Base-by-base conservation (phyloP, 805 yeast genomes). In the Naumovozyma dairenensis region DNA sequence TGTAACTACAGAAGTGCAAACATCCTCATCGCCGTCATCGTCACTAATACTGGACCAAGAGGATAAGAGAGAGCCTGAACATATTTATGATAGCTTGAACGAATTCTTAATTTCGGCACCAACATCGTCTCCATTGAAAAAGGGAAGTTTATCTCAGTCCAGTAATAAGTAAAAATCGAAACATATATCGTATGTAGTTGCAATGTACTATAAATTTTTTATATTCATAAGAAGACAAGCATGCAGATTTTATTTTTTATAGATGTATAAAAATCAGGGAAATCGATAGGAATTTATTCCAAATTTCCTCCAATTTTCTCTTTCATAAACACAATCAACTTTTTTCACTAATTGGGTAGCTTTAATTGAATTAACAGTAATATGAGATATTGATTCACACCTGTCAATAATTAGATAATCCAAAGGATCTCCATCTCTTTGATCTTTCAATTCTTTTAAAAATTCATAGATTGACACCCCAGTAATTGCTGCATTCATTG, bases 381-480 rank as follows among this genome's bases (percentile, higher is more conserved):
- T 36, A 31, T 53, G 57, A 5, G 57, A 53, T 4, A 57, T 32
- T 8, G 46, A 42, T 2, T 40, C 28, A 29, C 62, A 57, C 2
- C 56, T 55, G 34, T 55, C 49, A 5, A 55, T 35, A 14, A 34
- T 34, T 12, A 56, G 36, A 16, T 37, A 28, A 2, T 48, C 42
- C 12, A 57, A 35, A 5, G 55, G 46, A 8, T 26, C 30, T 8
- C 25, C 25, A 3, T 40, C 37, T 22, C 43, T 40, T 3, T 16
- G 6, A 9, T 39, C 41, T 25, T 37, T 42, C 3, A 55, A 35
- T 7, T 38, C 37, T 16, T 36, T 38, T 4, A 52, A 14, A 7
- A 57, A 38, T n/a, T 55, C 53, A 33, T 48, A 57, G 2, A 57
- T 28, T 1, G 58, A 43, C 7, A 46, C 55, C 10, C 62, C 62